phyloP scores from a whole-genome alignment of 306 rosid genomes.

The Dalbergia cochinchinensis region DNA sequence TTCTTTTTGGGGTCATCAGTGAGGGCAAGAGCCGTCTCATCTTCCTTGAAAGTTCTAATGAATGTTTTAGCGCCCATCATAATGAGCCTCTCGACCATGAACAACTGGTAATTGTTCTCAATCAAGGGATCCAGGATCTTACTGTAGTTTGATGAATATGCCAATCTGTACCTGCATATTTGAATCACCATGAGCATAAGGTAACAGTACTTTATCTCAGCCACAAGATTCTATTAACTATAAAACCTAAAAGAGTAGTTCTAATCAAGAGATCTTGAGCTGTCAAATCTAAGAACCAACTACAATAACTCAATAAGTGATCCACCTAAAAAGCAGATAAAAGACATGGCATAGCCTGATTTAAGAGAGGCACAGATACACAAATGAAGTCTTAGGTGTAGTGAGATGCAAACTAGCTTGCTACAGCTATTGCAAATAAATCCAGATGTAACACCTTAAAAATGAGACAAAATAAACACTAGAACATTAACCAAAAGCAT shows the following conservation, averaged over 20 bases:
- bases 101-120: constrained; percentile 82
- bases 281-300: constrained; percentile 14
- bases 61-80: constrained; percentile 81
- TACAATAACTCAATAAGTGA: not conserved
- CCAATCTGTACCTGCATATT: constrained; percentile 68
- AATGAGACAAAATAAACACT: constrained; percentile 2
- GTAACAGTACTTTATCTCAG: constrained; percentile 23
- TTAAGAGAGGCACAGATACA: not conserved
- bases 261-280: not conserved
- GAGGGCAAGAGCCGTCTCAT: constrained; percentile 73
- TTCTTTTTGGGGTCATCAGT: constrained; percentile 95
- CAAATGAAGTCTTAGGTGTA: not conserved
- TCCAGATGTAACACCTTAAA: constrained; percentile 6
- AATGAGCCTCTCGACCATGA: constrained; percentile 92
- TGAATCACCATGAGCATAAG: constrained; percentile 33
- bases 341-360: not conserved
- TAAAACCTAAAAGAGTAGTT: not conserved
- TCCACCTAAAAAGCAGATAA: not conserved
- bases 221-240: constrained; percentile 14
- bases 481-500: not conserved
- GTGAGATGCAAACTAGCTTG: constrained; percentile 14
- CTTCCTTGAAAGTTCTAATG: constrained; percentile 88
- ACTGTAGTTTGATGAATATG: constrained; percentile 70
- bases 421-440: constrained; percentile 2
- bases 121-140: constrained; percentile 61